Conservation (phyloP, 148 eudicot species). For the Chenopodium berlandieri region DNA sequence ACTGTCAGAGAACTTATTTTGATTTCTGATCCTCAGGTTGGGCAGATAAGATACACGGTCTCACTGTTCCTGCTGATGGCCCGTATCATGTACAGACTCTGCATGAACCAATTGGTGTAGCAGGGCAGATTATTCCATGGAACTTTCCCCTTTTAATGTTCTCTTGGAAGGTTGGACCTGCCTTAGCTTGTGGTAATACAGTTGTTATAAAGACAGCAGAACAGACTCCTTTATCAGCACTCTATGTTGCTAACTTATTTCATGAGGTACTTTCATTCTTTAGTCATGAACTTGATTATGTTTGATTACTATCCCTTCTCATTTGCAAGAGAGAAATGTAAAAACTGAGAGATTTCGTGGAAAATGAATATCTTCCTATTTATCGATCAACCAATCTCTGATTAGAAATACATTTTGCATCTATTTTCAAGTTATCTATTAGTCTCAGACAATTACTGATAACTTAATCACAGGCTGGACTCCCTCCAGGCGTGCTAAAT, state of each 20-base stretch:
- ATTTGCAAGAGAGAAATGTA: neutral
- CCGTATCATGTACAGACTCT: constrained; percentile 46
- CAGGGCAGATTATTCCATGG: constrained; percentile 69
- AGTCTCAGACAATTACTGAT: neutral
- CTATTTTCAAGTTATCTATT: neutral
- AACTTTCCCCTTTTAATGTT: constrained; percentile 68
- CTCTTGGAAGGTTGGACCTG: constrained; percentile 69
- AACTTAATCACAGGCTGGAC: constrained; percentile 47
- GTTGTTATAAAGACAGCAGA: constrained; percentile 59
- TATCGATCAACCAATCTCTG: neutral
- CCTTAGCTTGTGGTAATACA: constrained; percentile 61
- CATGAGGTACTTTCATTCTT: constrained; percentile 45
- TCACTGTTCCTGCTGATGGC: constrained; percentile 62
- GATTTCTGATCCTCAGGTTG: constrained; percentile 40
- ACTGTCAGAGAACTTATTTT: neutral
- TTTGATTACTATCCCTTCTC: neutral
- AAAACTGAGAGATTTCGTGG: neutral
- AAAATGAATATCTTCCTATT: neutral
- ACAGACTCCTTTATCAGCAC: constrained; percentile 61
- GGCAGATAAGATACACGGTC: constrained; percentile 74
- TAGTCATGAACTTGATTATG: neutral
- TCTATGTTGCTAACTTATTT: constrained; percentile 49
- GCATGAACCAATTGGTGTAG: constrained; percentile 66
- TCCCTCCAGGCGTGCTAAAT: constrained; percentile 62
- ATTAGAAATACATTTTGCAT: neutral